These are phyloP conservation scores for Populus trichocarpa DNA, from an alignment of 441 rosid species.

Conservation along the genomic window DNA sequence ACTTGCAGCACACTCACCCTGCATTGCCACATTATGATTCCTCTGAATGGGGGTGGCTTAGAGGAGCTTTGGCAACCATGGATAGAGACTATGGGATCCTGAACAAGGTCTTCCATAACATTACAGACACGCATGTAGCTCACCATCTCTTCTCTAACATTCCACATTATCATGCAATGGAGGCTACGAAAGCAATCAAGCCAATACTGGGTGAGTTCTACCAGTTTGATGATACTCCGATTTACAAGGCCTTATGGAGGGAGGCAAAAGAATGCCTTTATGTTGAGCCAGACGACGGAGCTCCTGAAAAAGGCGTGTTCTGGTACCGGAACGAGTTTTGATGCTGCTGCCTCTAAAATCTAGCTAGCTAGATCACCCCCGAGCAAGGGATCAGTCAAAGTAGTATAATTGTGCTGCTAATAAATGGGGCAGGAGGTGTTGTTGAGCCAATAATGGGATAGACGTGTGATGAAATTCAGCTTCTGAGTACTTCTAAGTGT, in stretches of 20 bases:
- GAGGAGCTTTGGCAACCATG: conserved; percentile 67
- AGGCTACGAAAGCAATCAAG: conserved; percentile 69
- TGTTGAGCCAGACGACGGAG: conserved; percentile 60
- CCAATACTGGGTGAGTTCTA: conserved; percentile 67
- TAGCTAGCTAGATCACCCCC: background rate
- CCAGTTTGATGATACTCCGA: conserved; percentile 59
- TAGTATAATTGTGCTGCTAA: no score
- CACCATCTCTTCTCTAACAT: conserved; percentile 73
- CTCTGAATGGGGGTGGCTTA: conserved; percentile 74
- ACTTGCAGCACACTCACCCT: conserved; percentile 75
- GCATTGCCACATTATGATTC: conserved; percentile 71
- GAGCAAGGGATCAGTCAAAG: no score
- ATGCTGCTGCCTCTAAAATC: background rate
- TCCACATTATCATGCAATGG: conserved; percentile 81
- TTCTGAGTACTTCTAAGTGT: no score
- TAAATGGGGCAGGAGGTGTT: no score
- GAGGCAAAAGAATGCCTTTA: conserved; percentile 75
- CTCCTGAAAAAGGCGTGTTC: conserved; percentile 54
- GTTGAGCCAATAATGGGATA: no score
- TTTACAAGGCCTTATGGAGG: conserved; percentile 59
- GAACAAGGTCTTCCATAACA: conserved; percentile 68
- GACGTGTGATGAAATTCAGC: no score
- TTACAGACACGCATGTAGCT: conserved; percentile 69
- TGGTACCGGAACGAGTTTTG: conserved; percentile 65
- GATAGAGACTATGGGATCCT: conserved; percentile 73